Evolutionary conservation across 2,329 filamentous ascomycete genomes (phyloP), one percentile per base, ranked within the genome.

Genomic region (Bimuria novae-zelandiae): DNA sequence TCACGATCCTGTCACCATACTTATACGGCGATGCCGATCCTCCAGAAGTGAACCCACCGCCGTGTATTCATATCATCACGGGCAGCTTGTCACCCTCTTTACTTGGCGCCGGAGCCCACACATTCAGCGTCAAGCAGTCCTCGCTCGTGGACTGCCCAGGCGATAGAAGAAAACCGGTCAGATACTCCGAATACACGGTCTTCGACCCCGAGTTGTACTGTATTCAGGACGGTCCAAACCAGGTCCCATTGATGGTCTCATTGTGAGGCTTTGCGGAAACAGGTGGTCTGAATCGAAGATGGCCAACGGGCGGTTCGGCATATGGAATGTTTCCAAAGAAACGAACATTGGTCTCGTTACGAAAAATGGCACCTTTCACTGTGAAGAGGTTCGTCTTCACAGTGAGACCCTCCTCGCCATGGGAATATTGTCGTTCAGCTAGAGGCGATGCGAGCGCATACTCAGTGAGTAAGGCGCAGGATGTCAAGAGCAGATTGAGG

Each of bases 51-150:
- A 77, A 79, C 3, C 76, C 74, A 8, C 79, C 79, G 3, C 79
- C 79, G 22, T 77, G 77, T 29, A 80, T 70, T 64, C 76, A 81
- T 17, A 80, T 73, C 7, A 76, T 66, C 0, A 81, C 79, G 1
- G 78, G 78, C 6, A 78, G 59, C 39, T 29, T 23, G 16, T 56
- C 52, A 16, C 33, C 45, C n/a, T 21, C 25, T 5, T 59, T 59
- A 6, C 44, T 55, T 14, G 47, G 54, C 14, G 16, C 46, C 23
- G 72, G 70, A 7, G 65, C 56, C 63, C 62, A 68, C 5, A 69
- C 49, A 40, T 64, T 66, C 36, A 69, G 45, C 12, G 58, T 63
- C 49, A 69, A 35, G 53, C 65, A 69, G 42, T 69, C 65, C 48
- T 69, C 65, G 39, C 63, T 63, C 19, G 51, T 44, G 19, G 40